Base-by-base conservation (phyloP, 2,329 filamentous ascomycete species). In the Eutypa lata region DNA sequence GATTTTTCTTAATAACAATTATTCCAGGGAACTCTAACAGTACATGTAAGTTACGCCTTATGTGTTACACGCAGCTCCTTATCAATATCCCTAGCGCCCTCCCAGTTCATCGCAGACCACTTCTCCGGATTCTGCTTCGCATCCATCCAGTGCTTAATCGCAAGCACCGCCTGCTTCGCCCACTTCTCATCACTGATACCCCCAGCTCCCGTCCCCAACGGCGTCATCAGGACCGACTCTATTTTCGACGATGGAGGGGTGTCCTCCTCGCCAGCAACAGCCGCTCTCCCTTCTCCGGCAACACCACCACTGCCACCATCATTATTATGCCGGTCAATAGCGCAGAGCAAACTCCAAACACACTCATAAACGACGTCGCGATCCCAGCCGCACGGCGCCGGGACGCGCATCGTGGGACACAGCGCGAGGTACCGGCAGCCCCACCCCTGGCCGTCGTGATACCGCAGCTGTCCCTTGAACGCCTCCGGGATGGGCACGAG, bases 321-420 rank as follows among this genome's bases (percentile, higher is more conserved):
- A 7, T 69, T 65, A 61, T 82, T 82, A 57, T 76, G 74, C 21
- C 70, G 71, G 38, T 80, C 76, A 1, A 81, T 55, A 18, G 74
- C 69, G 57, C 73, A 76, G 19, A 82, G 60, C 53, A 82, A 59
- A 57, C 71, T 76, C 79, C 79, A 82, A 0, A 79, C 61, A 64
- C 77, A 79, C 61, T 81, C 75, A 56, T 79, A 82, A 3, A 82
- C 73, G 8, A 82, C 68, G 61, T 82, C 79, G 2, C 71, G 66
- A 58, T 82, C 74, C 78, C 79, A 82, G 6, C 45, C 57, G 10
- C 73, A 76, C 21, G 68, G 57, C 4, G 66, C 55, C 0, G 79
- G 78, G 31, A 71, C 61, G 18, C 77, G 68, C 79, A 82, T 82
- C 0, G 79, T 82, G 22, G 79, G 79, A 60, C 78, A 81, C 1